A percentile compares a stretch with the other conserved stretches of the same genome.
Evolutionary conservation across 305 asterid genomes (phyloP).

Genomic region (Solanum hybrid): DNA sequence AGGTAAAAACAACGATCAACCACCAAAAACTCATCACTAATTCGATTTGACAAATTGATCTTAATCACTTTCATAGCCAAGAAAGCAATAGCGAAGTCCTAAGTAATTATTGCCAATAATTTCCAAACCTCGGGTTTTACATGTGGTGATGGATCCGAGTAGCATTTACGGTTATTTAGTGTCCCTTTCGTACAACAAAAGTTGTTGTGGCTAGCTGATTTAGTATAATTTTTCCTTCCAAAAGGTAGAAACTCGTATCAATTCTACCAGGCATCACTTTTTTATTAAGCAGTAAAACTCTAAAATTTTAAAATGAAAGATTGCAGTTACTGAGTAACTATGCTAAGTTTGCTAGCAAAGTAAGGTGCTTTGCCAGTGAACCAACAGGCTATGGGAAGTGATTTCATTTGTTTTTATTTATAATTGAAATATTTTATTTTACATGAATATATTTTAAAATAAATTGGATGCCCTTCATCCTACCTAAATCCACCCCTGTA

Average conservation of each 20-base stretch:
- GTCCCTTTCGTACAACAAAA: neutral
- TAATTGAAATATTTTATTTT: neutral
- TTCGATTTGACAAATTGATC: neutral
- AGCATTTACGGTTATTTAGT: neutral
- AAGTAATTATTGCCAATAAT: neutral
- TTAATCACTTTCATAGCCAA: neutral
- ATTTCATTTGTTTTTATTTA: neutral
- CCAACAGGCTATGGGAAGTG: neutral
- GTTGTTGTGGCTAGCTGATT: neutral
- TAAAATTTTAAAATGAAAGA: neutral
- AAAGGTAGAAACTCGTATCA: neutral
- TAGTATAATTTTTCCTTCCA: neutral
- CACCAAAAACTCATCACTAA: neutral
- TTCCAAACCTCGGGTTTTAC: neutral
- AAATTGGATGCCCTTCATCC: neutral
- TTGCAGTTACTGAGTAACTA: neutral
- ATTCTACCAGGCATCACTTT: neutral
- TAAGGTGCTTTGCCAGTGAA: neutral
- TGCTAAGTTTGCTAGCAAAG: neutral
- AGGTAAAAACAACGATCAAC: neutral
- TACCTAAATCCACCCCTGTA: neutral
- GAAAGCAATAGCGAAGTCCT: neutral
- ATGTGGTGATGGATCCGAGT: neutral
- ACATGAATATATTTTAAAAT: no score
- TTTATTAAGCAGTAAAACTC: neutral